These are phyloP conservation scores for Solanum verrucosum DNA, from an alignment of 257 asterid species.

Conservation along the genomic window DNA sequence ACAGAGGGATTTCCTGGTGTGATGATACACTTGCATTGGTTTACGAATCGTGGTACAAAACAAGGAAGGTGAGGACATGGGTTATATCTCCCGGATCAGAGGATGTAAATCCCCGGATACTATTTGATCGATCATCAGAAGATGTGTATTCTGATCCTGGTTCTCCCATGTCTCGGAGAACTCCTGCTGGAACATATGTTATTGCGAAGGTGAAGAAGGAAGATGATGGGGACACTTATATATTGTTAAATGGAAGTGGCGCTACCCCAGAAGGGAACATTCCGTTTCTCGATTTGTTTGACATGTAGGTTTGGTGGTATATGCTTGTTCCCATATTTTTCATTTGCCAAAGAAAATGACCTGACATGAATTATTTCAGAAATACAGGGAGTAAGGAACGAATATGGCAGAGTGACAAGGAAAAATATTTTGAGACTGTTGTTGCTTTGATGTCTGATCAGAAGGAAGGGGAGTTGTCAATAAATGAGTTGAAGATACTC, in stretches of 20 bases:
- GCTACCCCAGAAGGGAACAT: conserved; percentile 97
- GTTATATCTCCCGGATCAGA: conserved; percentile 65
- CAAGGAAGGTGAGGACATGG: conserved; percentile 78
- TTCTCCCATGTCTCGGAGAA: conserved; percentile 86
- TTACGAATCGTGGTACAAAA: conserved; percentile 93
- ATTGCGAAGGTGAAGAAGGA: conserved; percentile 80
- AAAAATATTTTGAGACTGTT: conserved; percentile 69
- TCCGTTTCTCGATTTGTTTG: conserved; percentile 88
- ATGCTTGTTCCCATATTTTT: conserved; percentile 9
- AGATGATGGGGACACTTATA: conserved; percentile 47
- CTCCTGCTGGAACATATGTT: conserved; percentile 75
- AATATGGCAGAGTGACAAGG: conserved; percentile 96
- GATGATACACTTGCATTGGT: conserved; percentile 90
- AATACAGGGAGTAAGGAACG: conserved; percentile 91
- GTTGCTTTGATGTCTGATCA: conserved; percentile 86
- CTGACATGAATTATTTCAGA: conserved; percentile 54
- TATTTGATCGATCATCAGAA: conserved; percentile 96
- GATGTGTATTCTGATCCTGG: conserved; percentile 99
- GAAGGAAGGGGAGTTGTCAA: conserved; percentile 51
- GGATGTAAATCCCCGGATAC: conserved; percentile 55
- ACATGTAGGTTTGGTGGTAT: conserved; percentile 64
- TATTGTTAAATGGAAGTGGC: conserved; percentile 80
- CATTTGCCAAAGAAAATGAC: conserved; percentile 6
- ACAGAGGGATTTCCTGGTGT: conserved; percentile 92
- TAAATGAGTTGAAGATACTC: conserved; percentile 52